Conservation (phyloP, 2,329 filamentous ascomycete genomes). For the Diaporthe batatas region DNA sequence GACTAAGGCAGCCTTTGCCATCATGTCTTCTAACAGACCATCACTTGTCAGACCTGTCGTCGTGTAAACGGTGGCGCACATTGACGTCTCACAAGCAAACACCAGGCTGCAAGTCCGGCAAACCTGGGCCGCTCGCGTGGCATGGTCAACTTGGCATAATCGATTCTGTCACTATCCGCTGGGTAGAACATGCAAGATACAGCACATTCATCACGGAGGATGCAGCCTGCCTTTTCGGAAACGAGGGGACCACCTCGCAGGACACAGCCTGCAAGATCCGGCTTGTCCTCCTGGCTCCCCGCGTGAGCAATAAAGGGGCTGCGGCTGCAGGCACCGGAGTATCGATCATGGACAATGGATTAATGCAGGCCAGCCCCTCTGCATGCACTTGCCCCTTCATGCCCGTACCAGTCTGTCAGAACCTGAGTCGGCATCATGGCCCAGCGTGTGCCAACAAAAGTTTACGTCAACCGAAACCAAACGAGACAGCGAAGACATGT, state of each 20-base stretch:
- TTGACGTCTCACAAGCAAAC: constrained; percentile 4
- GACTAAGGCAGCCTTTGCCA: background rate
- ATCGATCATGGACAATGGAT: background rate
- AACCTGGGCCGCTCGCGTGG: constrained; percentile 16
- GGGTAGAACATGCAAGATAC: constrained; percentile 34
- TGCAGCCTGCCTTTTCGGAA: constrained; percentile 5
- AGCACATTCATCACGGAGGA: constrained; percentile 1
- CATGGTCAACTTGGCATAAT: background rate
- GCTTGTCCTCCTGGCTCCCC: background rate
- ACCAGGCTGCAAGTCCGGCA: background rate
- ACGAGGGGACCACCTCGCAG: background rate
- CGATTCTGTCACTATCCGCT: constrained; percentile 26
- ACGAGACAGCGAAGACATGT: constrained; percentile 5
- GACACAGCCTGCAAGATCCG: background rate
- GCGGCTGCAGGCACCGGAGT: background rate
- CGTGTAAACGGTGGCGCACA: background rate
- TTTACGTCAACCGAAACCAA: constrained; percentile 24
- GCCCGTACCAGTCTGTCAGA: background rate
- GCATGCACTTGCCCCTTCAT: constrained; percentile 14
- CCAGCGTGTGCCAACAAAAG: background rate
- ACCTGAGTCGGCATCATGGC: background rate
- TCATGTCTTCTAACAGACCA: constrained; percentile 11
- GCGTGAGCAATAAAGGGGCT: background rate
- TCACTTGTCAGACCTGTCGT: background rate
- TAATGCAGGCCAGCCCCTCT: constrained; percentile 11